Evolutionary conservation across 225 moss, liverwort and hornwort genomes (phyloP), one percentile per base, ranked within the genome.

Genomic region (Polytrichum formosum): DNA sequence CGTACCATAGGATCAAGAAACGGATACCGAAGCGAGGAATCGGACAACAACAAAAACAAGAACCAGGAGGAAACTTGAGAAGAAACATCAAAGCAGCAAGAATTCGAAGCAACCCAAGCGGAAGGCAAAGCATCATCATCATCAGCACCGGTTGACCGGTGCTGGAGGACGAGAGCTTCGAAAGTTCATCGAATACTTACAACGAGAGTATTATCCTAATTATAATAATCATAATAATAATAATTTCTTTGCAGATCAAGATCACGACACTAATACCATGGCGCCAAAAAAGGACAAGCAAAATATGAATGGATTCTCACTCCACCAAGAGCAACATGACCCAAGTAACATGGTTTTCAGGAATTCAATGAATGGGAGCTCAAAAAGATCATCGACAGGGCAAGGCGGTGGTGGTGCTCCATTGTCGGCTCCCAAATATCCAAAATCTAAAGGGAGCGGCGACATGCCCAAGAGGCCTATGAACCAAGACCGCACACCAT

Each of bases 101-200:
- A 9, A 37, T 37, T 37, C 37, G 2, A 37, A 2, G 37, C 10
- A 37, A 37, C 10, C 37, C 37, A 37, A 37, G 37, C 37, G 37
- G 37, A 37, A 37, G 37, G 37, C 37, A 37, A 10, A 37, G 20
- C 58, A 22, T 58, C 20, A 22, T 20, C 21, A 56, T 56, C 71
- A 67, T 64, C 70, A 27, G 73, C 70, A 55, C 53, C 72, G 66
- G 29, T 79, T 76, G 6, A 76, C 74, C 0, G 71, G 76, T 8
- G 30, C 74, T 59, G 79, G 76, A 19, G 71, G 79, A 26, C 31
- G 73, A 59, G 76, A 67, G n/a, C 71, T 83, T n/a, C 63, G 54
- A 65, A 70, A 73, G 29, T 83, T 83, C 5, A 70, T 79, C 70
- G 65, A 74, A 16, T 69, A 61, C 29, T 18, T 77, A 5, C 72